Conservation (phyloP, 192 early-diverging fungal genomes). For the Martensiomyces pterosporus region DNA sequence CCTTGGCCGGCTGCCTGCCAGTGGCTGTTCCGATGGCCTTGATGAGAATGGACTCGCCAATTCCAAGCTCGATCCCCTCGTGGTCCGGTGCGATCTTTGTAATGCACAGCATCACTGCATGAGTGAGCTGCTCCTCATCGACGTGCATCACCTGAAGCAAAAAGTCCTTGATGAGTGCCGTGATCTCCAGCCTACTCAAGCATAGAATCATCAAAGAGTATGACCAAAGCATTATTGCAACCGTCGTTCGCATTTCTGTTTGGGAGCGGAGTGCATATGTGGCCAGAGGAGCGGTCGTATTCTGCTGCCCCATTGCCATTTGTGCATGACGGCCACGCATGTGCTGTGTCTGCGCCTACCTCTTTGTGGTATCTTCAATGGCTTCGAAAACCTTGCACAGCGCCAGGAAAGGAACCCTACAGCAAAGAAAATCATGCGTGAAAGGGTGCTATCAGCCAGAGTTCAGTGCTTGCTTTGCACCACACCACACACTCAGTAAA, state of each 20-base stretch:
- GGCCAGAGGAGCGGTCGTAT: neutral
- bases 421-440: neutral
- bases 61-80: slow-evolving; percentile 91
- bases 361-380: slow-evolving; percentile 87
- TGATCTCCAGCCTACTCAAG: slow-evolving; percentile 32
- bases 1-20: slow-evolving; percentile 63
- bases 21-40: slow-evolving; percentile 92
- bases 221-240: neutral
- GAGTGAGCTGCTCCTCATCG: slow-evolving; percentile 33
- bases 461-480: neutral
- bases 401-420: slow-evolving; percentile 64
- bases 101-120: slow-evolving; percentile 86
- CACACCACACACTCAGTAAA: neutral
- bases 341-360: no score
- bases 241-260: neutral
- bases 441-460: neutral
- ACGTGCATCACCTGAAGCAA: slow-evolving; percentile 33
- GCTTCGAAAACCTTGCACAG: slow-evolving; percentile 88
- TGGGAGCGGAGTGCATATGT: neutral
- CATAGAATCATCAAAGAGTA: neutral
- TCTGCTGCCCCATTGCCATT: no score
- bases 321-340: no score
- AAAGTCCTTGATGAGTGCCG: slow-evolving; percentile 30
- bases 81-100: slow-evolving; percentile 93
- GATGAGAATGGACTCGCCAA: slow-evolving; percentile 89